These are phyloP conservation scores for Eucalyptus sp. DNA, from an alignment of 345 rosid species.

Conservation along the genomic window DNA sequence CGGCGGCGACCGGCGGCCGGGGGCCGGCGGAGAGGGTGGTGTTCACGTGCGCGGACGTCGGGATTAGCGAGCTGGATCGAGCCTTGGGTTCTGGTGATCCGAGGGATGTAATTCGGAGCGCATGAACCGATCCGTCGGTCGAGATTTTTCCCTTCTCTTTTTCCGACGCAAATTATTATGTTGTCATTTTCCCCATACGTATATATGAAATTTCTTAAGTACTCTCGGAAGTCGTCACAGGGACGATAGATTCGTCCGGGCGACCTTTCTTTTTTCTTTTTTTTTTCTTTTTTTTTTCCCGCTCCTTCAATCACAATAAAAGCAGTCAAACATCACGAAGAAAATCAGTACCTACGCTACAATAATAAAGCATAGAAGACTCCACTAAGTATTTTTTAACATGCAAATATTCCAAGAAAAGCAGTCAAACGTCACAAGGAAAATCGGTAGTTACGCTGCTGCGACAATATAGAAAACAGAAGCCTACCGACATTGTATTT, in stretches of 20 bases:
- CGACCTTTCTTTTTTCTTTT: neutral
- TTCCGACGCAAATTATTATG: neutral
- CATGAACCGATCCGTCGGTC: neutral
- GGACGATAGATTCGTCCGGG: no score
- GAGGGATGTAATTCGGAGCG: neutral
- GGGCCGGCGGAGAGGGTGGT: conserved; percentile 9
- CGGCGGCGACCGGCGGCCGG: conserved; percentile 5
- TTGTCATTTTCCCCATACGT: neutral
- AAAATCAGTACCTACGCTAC: neutral
- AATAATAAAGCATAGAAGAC: neutral
- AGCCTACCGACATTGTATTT: neutral
- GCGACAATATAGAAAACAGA: no score
- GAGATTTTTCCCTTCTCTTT: neutral
- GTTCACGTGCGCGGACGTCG: conserved; percentile 32
- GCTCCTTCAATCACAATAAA: neutral
- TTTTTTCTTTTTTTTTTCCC: neutral
- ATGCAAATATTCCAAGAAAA: neutral
- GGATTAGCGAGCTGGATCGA: conserved; percentile 28
- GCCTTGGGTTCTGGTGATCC: conserved; percentile 6
- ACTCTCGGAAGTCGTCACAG: neutral
- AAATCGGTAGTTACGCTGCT: no score
- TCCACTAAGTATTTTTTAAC: neutral
- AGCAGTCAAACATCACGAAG: neutral
- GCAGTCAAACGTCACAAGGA: no score
- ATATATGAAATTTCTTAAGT: neutral